Evolutionary conservation across 805 yeast genomes (phyloP).

Genomic region (Ogataea angusta): DNA sequence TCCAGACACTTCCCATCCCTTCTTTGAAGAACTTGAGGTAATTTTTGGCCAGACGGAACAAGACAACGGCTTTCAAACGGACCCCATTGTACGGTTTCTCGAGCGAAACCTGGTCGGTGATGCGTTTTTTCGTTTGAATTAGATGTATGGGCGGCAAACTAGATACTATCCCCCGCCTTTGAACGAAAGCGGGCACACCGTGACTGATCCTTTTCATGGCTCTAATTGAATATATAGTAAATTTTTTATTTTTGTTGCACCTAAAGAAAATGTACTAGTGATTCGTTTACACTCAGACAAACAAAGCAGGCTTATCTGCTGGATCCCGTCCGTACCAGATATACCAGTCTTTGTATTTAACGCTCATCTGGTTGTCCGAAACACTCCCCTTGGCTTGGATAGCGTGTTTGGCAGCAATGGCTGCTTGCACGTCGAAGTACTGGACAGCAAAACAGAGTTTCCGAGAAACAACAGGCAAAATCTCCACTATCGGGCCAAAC

Average conservation of each 20-base stretch:
- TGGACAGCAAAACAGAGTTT: conserved; percentile 60
- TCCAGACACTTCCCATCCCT: conserved; percentile 58
- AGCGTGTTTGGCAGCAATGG: conserved; percentile 54
- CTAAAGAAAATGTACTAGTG: conserved; percentile 7
- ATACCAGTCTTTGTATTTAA: conserved; percentile 57
- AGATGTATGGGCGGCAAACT: conserved; percentile 22
- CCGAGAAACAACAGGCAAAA: conserved; percentile 64
- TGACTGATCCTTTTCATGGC: neutral
- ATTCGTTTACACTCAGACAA: conserved; percentile 4
- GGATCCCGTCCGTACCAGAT: conserved; percentile 67
- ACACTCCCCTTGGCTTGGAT: conserved; percentile 32
- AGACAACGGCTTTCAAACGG: conserved; percentile 6
- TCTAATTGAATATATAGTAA: no score
- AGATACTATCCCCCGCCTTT: neutral
- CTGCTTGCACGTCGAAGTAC: conserved; percentile 54
- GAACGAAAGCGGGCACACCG: neutral
- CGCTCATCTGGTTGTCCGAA: conserved; percentile 27
- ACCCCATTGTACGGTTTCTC: conserved; percentile 6
- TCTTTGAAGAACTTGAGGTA: conserved; percentile 49
- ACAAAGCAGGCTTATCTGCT: conserved; percentile 45
- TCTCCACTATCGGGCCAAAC: conserved; percentile 60
- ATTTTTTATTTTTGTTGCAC: neutral
- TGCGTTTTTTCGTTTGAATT: conserved; percentile 6
- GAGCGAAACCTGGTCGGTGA: neutral
- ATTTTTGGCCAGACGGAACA: conserved; percentile 21